Evolutionary conservation across 176 grass and related monocot genomes (phyloP), one percentile per base, ranked within the genome.

Genomic region (Musa acuminata): DNA sequence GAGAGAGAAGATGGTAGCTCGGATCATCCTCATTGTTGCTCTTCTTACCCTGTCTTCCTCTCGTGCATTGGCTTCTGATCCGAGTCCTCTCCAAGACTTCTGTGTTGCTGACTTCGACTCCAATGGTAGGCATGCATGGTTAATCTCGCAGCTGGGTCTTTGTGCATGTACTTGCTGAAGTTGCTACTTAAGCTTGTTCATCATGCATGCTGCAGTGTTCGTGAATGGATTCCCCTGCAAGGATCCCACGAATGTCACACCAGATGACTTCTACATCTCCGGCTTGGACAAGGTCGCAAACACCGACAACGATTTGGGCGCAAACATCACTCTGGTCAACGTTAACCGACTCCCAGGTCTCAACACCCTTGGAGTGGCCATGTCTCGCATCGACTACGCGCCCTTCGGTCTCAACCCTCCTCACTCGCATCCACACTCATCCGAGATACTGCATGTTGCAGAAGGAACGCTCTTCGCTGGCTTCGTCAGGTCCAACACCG

Each of bases 201-300:
- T 25, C 64, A 49, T n/a, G 22, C 23, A 52, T 9, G 35, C 27
- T 83, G 62, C 72, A 85, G 83, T 80, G 48, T 72, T 85, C 22
- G 77, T 85, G 13, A 85, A 80, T 52, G 83, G 83, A 26, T 69
- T 85, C 43, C 66, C 69, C 26, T 85, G 83, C 72, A 85, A 85
- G 48, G 64, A 80, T 20, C 77, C 78, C 3, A 72, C 74, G 20
- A 21, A 26, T 3, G 71, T 77, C 25, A 80, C 54, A 49, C 20
- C 77, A 1, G 71, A 80, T 1, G 83, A 80, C 67, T 85, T 85
- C n/a, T 76, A 80, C 77, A 76, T 80, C 77, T 80, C 82, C 27
- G 82, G 76, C n/a, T 51, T 73, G 11, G 35, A 77, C 19, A 74
- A 75, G 49, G 57, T 71, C 1, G 27, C 77, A 16, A 75, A 80